A percentile compares a stretch with the other conserved stretches of the same genome.
These are phyloP conservation scores for Symbiodinium natans DNA, from an alignment of 73 alveolate species.

Conservation along the genomic window DNA sequence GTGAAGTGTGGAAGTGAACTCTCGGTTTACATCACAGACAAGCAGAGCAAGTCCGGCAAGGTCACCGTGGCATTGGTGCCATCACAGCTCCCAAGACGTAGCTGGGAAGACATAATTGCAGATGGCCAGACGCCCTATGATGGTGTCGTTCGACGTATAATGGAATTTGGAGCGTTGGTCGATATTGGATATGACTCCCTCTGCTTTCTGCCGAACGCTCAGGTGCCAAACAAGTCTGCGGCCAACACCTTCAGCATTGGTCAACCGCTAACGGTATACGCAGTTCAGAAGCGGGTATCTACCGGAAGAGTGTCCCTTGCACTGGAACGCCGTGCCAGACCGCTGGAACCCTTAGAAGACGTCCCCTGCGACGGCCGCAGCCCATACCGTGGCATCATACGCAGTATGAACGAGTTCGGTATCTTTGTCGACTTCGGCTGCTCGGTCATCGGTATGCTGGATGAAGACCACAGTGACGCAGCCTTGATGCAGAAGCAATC, in stretches of 20 bases:
- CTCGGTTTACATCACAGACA: slow-evolving; percentile 7
- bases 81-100: background rate
- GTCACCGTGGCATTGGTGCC: background rate
- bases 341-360: background rate
- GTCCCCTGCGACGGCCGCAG: slow-evolving; percentile 4
- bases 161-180: background rate
- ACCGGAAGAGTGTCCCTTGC: slow-evolving; percentile 8
- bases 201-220: background rate
- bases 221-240: background rate
- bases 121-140: slow-evolving; percentile 10
- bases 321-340: background rate
- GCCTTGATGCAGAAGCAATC: background rate
- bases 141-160: background rate
- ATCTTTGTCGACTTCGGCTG: background rate
- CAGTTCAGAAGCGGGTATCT: background rate
- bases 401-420: background rate
- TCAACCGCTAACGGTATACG: background rate
- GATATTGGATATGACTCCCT: slow-evolving; percentile 3
- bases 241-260: background rate
- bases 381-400: background rate
- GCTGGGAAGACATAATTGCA: slow-evolving; percentile 3
- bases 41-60: slow-evolving; percentile 7
- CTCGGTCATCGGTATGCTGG: background rate
- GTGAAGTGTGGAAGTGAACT: background rate
- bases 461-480: background rate